Base-by-base conservation (phyloP, 139 green algal genomes). In the Tetradesmus obliquus region DNA sequence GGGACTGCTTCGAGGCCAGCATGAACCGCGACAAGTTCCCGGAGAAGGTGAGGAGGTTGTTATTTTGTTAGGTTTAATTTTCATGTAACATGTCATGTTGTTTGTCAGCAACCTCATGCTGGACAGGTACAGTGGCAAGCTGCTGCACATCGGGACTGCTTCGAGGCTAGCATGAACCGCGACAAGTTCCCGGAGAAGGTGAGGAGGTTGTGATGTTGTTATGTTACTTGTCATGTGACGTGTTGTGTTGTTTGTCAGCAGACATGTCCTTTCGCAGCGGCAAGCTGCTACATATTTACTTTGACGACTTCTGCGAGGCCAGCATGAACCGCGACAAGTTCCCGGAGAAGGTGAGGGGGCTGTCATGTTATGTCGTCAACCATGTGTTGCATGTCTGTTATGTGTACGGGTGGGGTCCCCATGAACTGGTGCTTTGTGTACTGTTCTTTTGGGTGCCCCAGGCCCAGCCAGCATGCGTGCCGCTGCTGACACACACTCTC, bases 221-320 rank as follows among this genome's bases (percentile, higher is more conserved):
- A 9, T 82, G 20, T 80, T 80, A 79, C 19, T 45, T 45, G 32
- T 45, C 32, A 80, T 80, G 19, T 83, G 76, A 55, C 4, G 13
- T 22, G 7, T 58, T 22, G 9, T 58, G n/a, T 57, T 55, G 22
- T 19, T 55, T 57, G 80, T 57, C 53, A 58, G 12, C 51, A 86
- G 15, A 66, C 32, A 45, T 45, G 32, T 45, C 69, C 17, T 79
- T 79, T 79, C 69, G 17, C 17, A 17, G 92, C 62, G 94, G 98
- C 92, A 88, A 95, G 90, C 93, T 95, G 93, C 95, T 99, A 89
- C 98, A 99, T 96, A 99, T 99, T 86, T 98, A 99, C 94, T 99
- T 99, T 96, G 98, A 98, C 5, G 98, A 99, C 95, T 99, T 98
- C 95, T 99, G 99, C 87, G 98, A 99, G 95, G 97, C 98, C 24